A percentile compares a stretch with the other conserved stretches of the same genome.
phyloP scores from a whole-genome alignment of 1,284 basidiomycete genomes.

The Coniferiporia sulphurascens region DNA sequence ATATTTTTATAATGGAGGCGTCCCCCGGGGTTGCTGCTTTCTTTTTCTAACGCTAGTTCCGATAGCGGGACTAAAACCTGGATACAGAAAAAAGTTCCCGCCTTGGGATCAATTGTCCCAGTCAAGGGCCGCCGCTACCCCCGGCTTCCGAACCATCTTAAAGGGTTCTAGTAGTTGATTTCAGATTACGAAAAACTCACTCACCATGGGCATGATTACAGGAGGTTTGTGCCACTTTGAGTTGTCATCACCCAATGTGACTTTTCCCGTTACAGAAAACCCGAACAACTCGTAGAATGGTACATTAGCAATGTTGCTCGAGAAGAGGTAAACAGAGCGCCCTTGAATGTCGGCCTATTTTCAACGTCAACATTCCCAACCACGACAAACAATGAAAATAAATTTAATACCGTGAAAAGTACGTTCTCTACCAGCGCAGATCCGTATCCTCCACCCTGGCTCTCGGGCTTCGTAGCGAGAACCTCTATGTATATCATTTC shows the following conservation, averaged over 20 bases:
- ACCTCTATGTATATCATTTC: slow-evolving; percentile 15
- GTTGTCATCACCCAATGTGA: slow-evolving; percentile 21
- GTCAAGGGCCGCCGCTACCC: too few species aligned
- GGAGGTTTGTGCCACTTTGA: slow-evolving; percentile 22
- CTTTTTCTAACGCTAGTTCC: too few species aligned
- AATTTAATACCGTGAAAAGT: not conserved
- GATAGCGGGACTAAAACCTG: too few species aligned
- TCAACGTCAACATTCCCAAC: not conserved
- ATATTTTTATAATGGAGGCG: too few species aligned
- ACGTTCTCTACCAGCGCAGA: slow-evolving; percentile 15
- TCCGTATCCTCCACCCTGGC: slow-evolving; percentile 19
- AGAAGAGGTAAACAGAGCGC: slow-evolving; percentile 19
- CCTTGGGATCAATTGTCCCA: too few species aligned
- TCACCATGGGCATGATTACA: slow-evolving; percentile 20
- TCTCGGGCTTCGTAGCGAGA: slow-evolving; percentile 17
- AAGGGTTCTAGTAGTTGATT: too few species aligned
- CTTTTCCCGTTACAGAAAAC: slow-evolving; percentile 14
- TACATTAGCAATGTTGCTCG: slow-evolving; percentile 22
- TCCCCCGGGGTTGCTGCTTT: too few species aligned
- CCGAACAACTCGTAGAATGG: slow-evolving; percentile 23
- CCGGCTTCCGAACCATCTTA: slow-evolving; percentile 6
- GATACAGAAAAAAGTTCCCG: too few species aligned
- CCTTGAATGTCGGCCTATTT: slow-evolving; percentile 21
- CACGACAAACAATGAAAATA: not conserved
- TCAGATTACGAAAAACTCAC: not conserved